Evolutionary conservation across 2,329 filamentous ascomycete species (phyloP).

Genomic region (Shiraia sp.): DNA sequence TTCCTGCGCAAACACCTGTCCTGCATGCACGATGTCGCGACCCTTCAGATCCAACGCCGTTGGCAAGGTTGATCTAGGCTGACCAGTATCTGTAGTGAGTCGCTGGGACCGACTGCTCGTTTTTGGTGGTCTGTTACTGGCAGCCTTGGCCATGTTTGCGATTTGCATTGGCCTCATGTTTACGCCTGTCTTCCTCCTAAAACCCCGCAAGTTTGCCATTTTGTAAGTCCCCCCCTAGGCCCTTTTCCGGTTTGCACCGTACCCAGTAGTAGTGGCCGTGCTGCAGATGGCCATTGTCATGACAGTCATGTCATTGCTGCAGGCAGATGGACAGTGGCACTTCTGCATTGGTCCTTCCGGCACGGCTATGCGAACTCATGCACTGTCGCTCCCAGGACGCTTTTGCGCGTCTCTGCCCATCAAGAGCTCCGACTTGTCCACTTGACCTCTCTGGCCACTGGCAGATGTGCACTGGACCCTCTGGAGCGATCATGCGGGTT

Average conservation of each 20-base stretch:
- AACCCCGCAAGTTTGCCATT: slow-evolving; percentile 92
- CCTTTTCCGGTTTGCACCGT: slow-evolving; percentile 6
- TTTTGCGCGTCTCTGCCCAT: slow-evolving; percentile 10
- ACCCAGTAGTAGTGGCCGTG: slow-evolving; percentile 17
- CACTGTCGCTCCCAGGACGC: slow-evolving; percentile 15
- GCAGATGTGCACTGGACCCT: slow-evolving; percentile 38
- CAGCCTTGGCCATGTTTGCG: slow-evolving; percentile 82
- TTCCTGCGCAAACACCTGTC: slow-evolving; percentile 47
- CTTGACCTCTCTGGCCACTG: slow-evolving; percentile 44
- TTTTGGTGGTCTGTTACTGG: slow-evolving; percentile 61
- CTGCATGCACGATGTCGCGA: slow-evolving; percentile 43
- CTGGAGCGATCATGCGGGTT: slow-evolving; percentile 47
- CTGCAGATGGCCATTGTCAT: slow-evolving; percentile 21
- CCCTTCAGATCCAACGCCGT: slow-evolving; percentile 31
- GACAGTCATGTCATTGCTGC: slow-evolving; percentile 15
- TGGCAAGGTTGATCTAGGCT: slow-evolving; percentile 31
- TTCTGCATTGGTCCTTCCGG: slow-evolving; percentile 27
- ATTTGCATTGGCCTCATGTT: slow-evolving; percentile 91
- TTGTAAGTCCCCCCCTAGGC: slow-evolving; percentile 70
- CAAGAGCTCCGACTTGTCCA: slow-evolving; percentile 22
- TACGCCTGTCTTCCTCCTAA: slow-evolving; percentile 67
- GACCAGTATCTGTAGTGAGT: slow-evolving; percentile 68
- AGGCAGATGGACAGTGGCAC: slow-evolving; percentile 33
- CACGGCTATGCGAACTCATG: slow-evolving; percentile 38
- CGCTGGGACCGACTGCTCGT: slow-evolving; percentile 94